Evolutionary conservation across 2,329 filamentous ascomycete genomes (phyloP).

Genomic region (Sarocladium kiliense): DNA sequence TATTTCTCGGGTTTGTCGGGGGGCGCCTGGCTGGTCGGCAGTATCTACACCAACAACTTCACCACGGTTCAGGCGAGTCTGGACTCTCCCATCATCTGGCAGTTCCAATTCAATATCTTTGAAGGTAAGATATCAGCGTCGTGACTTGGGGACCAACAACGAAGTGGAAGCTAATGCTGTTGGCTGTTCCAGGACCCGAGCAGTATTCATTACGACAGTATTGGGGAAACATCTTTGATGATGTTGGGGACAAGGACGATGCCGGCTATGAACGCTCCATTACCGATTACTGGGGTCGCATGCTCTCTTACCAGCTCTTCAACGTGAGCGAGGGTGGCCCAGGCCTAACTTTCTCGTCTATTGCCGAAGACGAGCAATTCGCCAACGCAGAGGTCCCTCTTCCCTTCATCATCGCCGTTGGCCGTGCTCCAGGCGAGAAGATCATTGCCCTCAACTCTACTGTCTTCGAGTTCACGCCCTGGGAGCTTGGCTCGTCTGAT

Average conservation of each 20-base stretch:
- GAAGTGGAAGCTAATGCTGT: background rate
- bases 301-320: slow-evolving; percentile 80
- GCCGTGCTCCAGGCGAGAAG: slow-evolving; percentile 36
- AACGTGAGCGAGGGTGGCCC: slow-evolving; percentile 70
- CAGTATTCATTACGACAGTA: slow-evolving; percentile 33
- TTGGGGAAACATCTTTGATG: slow-evolving; percentile 29
- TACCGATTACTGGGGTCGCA: slow-evolving; percentile 87
- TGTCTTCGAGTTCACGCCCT: slow-evolving; percentile 61
- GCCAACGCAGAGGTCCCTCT: slow-evolving; percentile 37
- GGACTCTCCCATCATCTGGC: slow-evolving; percentile 32
- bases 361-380: slow-evolving; percentile 39
- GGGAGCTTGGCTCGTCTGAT: slow-evolving; percentile 63
- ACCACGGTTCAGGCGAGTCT: slow-evolving; percentile 46
- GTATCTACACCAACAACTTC: slow-evolving; percentile 80
- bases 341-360: slow-evolving; percentile 75
- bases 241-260: slow-evolving; percentile 31
- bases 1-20: slow-evolving; percentile 79
- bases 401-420: slow-evolving; percentile 45
- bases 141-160: no score
- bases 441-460: slow-evolving; percentile 51
- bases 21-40: slow-evolving; percentile 81
- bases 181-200: slow-evolving; percentile 24
- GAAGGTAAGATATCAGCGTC: slow-evolving; percentile 24
- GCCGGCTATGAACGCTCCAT: slow-evolving; percentile 54
- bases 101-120: slow-evolving; percentile 37